phyloP scores from a whole-genome alignment of 345 rosid species.

The Heritiera fomes region DNA sequence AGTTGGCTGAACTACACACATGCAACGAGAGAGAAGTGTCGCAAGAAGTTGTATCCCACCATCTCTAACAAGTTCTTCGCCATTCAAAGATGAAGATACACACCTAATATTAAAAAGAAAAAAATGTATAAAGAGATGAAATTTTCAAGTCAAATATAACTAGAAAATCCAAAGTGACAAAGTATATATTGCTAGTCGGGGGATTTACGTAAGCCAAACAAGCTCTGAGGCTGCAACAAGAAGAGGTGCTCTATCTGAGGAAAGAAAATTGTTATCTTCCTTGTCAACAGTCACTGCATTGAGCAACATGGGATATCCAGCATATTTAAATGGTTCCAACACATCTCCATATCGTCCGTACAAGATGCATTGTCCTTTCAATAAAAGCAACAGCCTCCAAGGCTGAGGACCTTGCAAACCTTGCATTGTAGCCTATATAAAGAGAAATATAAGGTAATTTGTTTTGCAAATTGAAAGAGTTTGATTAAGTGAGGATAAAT shows the following conservation, averaged over 20 bases:
- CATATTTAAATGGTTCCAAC: conserved; percentile 96
- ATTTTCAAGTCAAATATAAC: conserved; percentile 10
- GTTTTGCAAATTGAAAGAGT: conserved; percentile 7
- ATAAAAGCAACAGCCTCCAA: conserved; percentile 92
- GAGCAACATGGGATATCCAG: conserved; percentile 98
- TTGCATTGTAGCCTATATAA: conserved; percentile 92
- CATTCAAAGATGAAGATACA: conserved; percentile 91
- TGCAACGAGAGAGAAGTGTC: conserved; percentile 90
- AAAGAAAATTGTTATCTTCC: conserved; percentile 90
- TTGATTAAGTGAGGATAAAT: neutral
- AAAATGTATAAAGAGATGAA: neutral
- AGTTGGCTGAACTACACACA: conserved; percentile 94
- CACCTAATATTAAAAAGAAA: conserved; percentile 53
- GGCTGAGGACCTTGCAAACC: conserved; percentile 99
- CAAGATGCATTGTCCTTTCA: conserved; percentile 96
- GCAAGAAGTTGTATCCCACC: conserved; percentile 91
- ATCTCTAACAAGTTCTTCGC: conserved; percentile 98
- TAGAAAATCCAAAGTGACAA: conserved; percentile 17
- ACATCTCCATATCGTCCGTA: conserved; percentile 83
- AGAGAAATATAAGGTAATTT: conserved; percentile 21
- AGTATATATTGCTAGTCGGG: conserved; percentile 19
- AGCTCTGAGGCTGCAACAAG: conserved; percentile 99
- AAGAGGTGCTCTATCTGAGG: conserved; percentile 91
- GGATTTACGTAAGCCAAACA: conserved; percentile 79
- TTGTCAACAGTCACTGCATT: conserved; percentile 86